phyloP scores from a whole-genome alignment of 805 yeast species.

The Candida maltosa region DNA sequence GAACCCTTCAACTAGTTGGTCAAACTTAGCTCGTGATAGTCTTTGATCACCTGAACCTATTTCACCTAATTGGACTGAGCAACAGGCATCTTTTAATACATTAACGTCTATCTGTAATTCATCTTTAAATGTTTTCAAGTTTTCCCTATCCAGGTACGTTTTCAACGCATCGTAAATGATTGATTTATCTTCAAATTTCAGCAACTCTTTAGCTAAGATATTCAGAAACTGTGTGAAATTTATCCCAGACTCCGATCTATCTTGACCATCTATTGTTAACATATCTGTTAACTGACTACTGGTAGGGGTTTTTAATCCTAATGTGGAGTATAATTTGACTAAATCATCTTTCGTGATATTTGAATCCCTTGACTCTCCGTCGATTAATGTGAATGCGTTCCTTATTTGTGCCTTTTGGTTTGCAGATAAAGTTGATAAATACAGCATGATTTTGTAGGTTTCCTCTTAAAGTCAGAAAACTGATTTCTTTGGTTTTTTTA shows the following conservation, averaged over 20 bases:
- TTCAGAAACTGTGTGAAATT: conserved; percentile 66
- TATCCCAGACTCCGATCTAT: conserved; percentile 28
- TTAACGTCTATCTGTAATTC: conserved; percentile 47
- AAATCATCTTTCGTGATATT: conserved; percentile 55
- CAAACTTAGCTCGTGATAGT: conserved; percentile 44
- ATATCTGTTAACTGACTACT: conserved; percentile 46
- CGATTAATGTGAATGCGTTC: conserved; percentile 76
- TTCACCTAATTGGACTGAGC: conserved; percentile 44
- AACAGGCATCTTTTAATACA: conserved; percentile 46
- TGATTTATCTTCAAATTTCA: conserved; percentile 49
- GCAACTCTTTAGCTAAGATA: conserved; percentile 54
- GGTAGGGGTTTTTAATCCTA: conserved; percentile 46
- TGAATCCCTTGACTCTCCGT: conserved; percentile 75
- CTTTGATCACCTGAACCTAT: conserved; percentile 46
- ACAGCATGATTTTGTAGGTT: conserved; percentile 5
- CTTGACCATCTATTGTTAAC: conserved; percentile 34
- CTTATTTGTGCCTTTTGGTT: conserved; percentile 64
- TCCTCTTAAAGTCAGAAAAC: no score
- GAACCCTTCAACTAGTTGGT: conserved; percentile 52
- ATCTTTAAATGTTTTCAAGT: conserved; percentile 11
- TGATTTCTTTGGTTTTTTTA: conserved; percentile 3
- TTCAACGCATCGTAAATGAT: conserved; percentile 55
- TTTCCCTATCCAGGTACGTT: conserved; percentile 37
- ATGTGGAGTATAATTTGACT: conserved; percentile 45
- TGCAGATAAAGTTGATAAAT: conserved; percentile 45